Base-by-base conservation (phyloP, 75 land plant species). In the Pinus tabuliformis region DNA sequence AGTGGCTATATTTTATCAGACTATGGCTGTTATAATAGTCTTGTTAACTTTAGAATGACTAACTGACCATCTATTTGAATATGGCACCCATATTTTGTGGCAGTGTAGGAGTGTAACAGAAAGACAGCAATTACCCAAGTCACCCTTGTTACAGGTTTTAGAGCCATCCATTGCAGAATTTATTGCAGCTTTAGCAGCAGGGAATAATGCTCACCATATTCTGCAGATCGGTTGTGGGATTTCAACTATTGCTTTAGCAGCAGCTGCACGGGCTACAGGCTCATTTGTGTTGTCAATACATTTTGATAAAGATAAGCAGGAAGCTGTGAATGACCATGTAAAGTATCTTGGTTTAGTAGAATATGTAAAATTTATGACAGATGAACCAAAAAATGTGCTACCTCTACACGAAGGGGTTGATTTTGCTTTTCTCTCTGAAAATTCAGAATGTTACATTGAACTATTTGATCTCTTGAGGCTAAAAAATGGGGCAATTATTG, bases 131-230 rank as follows among this genome's bases (percentile, higher is more conserved):
- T 15, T 54, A 49, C n/a, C 36, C 26, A 56, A 30, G 16, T 75
- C 54, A 60, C 15, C 57, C 36, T 22, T 26, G 7, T 66, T 73
- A 56, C 36, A 66, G 56, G 49, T 74, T 20, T 72, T 82, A 36
- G 87, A 85, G 73, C 87, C 87, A 58, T 72, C 70, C 49, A 85
- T 73, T 75, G 85, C 85, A 70, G 87, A 85, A 58, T 82, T 82
- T 78, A 74, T 85, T 73, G 75, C 87, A 74, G 81, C 87, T 20
- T 42, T 85, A 39, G 84, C 84, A 54, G 85, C 85, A 56, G 80
- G 86, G 58, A 78, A 62, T 22, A 85, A 85, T 33, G 75, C 87
- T 45, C 77, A 66, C 30, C 80, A 72, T 63, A 85, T 84, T 37
- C 57, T 85, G 58, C 85, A 85, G 58, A 57, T 85, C 68, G 87